Conservation (phyloP, 2,329 filamentous ascomycete species). For the Fusarium goolgardi region DNA sequence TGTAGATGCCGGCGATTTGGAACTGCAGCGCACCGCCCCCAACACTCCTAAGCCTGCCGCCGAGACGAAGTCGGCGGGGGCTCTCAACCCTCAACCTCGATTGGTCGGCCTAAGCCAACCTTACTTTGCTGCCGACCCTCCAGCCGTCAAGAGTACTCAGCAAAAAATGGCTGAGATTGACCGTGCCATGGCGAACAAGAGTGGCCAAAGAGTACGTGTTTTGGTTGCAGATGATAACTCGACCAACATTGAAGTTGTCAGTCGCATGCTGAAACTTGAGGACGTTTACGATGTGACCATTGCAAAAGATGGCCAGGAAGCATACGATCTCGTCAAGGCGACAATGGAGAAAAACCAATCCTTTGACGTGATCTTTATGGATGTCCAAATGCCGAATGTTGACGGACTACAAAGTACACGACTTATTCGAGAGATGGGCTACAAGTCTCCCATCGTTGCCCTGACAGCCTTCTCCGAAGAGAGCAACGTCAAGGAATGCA, state of each 20-base stretch:
- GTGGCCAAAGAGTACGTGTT: conserved; percentile 75
- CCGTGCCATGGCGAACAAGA: conserved; percentile 71
- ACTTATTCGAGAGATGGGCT: conserved; percentile 87
- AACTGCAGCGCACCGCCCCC: conserved; percentile 49
- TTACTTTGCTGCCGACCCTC: conserved; percentile 71
- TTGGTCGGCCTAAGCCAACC: conserved; percentile 85
- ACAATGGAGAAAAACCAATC: conserved; percentile 78
- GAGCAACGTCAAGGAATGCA: conserved; percentile 85
- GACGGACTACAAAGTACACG: conserved; percentile 89
- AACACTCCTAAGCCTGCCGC: conserved; percentile 41
- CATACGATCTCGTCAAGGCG: conserved; percentile 84
- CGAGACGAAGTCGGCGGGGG: conserved; percentile 50
- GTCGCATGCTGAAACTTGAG: conserved; percentile 77
- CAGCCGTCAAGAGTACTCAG: conserved; percentile 56
- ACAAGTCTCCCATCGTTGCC: conserved; percentile 88
- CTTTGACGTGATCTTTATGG: conserved; percentile 95
- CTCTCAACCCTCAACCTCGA: conserved; percentile 77
- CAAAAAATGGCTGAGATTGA: conserved; percentile 75
- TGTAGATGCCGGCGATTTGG: conserved; percentile 57
- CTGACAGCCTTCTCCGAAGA: conserved; percentile 92
- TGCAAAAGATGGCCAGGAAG: conserved; percentile 87
- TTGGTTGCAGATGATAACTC: conserved; percentile 81
- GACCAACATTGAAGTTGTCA: conserved; percentile 69
- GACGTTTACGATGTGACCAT: conserved; percentile 89
- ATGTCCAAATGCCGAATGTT: conserved; percentile 94